Conservation (phyloP, 495 filamentous ascomycete species). For the Aspergillus leporis region DNA sequence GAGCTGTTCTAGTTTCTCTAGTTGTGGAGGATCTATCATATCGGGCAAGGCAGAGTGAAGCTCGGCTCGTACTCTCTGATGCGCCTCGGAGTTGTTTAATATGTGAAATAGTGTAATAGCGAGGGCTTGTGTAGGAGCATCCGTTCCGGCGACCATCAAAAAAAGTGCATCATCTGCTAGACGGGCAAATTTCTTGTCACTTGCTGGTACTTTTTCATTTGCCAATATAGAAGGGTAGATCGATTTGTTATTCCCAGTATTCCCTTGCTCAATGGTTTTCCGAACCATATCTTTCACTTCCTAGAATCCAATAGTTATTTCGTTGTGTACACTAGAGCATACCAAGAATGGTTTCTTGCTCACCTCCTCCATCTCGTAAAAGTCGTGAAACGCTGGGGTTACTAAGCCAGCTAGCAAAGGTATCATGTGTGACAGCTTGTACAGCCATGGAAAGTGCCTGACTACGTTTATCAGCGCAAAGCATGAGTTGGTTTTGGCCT, state of each 20-base stretch:
- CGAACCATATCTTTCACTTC: too few relatives aligned
- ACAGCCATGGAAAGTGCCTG: constrained; percentile 13
- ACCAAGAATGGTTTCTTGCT: too few relatives aligned
- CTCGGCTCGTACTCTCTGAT: constrained; percentile 24
- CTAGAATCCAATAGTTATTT: too few relatives aligned
- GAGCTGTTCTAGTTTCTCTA: constrained; percentile 29
- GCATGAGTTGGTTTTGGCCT: constrained; percentile 11
- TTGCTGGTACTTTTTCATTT: constrained; percentile 32
- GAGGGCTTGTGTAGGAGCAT: constrained; percentile 20
- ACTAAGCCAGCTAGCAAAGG: background rate
- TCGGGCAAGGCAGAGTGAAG: constrained; percentile 23
- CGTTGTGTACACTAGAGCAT: too few relatives aligned
- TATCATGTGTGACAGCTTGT: constrained; percentile 1
- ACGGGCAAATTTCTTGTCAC: constrained; percentile 33
- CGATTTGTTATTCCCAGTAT: background rate
- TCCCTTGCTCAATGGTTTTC: too few relatives aligned
- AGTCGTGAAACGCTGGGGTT: too few relatives aligned
- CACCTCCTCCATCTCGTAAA: too few relatives aligned
- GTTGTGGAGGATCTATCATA: constrained; percentile 3
- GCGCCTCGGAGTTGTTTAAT: constrained; percentile 21
- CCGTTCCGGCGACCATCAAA: constrained; percentile 40
- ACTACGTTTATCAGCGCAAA: constrained; percentile 11
- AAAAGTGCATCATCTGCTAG: constrained; percentile 40
- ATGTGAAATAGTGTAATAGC: constrained; percentile 32
- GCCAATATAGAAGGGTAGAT: constrained; percentile 21